A percentile compares a stretch with the other conserved stretches of the same genome.
These are phyloP conservation scores for Globisporangium spiculum DNA, from an alignment of 352 stramenopile species.

Conservation along the genomic window DNA sequence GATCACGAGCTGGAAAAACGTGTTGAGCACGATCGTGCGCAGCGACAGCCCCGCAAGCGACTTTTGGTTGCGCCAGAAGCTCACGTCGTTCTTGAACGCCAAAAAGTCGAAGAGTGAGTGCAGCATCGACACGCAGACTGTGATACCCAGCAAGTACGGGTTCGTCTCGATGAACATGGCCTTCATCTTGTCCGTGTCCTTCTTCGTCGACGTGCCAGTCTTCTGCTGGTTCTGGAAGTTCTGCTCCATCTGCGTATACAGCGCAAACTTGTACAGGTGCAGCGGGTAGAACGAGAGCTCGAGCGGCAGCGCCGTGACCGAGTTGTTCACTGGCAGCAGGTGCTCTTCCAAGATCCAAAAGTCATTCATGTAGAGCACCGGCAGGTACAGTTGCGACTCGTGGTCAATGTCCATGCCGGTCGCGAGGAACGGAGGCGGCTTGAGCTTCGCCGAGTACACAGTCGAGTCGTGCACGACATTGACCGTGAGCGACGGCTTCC, in stretches of 20 bases:
- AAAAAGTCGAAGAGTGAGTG: conserved; percentile 99
- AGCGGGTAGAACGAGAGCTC: conserved; percentile 86
- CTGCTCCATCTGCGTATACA: conserved; percentile 93
- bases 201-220: conserved; percentile 88
- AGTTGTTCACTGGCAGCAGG: conserved; percentile 89
- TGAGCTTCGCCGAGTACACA: conserved; percentile 51
- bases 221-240: conserved; percentile 91
- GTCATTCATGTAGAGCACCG: conserved; percentile 91
- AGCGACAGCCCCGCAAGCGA: conserved; percentile 94
- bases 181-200: conserved; percentile 92
- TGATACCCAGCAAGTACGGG: conserved; percentile 94
- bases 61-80: conserved; percentile 98
- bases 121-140: conserved; percentile 93
- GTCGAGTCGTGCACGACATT: conserved; percentile 74
- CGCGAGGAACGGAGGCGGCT: conserved; percentile 65
- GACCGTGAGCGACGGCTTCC: conserved; percentile 70
- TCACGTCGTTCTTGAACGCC: conserved; percentile 99
- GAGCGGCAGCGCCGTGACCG: conserved; percentile 71
- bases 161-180: conserved; percentile 98
- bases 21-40: conserved; percentile 93
- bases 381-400: conserved; percentile 70
- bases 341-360: conserved; percentile 93
- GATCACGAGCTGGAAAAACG: conserved; percentile 97
- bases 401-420: conserved; percentile 61
- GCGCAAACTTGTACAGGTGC: conserved; percentile 89